phyloP scores from a whole-genome alignment of 108 stramenopile genomes.

The Skeletonema grethae region DNA sequence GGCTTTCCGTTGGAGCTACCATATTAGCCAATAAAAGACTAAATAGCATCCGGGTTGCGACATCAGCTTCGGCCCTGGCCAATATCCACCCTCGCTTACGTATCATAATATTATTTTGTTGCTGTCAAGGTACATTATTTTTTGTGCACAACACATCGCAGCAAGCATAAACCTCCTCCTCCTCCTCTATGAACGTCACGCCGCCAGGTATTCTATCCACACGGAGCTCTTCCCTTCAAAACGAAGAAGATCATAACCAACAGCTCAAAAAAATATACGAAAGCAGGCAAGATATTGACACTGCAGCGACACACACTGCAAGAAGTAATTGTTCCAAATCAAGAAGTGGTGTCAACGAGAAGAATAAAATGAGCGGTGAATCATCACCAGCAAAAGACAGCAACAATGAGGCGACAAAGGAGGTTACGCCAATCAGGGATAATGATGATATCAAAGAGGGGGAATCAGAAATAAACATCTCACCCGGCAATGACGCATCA shows the following conservation, averaged over 20 bases:
- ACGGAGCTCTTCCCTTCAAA: neutral
- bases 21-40: no score
- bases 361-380: neutral
- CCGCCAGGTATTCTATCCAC: constrained; percentile 1
- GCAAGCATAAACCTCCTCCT: neutral
- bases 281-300: neutral
- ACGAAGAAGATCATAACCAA: neutral
- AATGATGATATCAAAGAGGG: constrained; percentile 1
- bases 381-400: neutral
- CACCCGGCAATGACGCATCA: neutral
- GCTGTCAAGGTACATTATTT: neutral
- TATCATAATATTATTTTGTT: no score
- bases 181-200: constrained; percentile 1
- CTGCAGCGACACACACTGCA: neutral
- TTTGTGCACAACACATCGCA: neutral
- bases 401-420: neutral
- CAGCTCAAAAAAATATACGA: neutral
- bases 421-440: neutral
- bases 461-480: neutral
- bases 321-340: neutral
- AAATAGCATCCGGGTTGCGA: no score
- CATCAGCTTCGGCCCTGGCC: no score
- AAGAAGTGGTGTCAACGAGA: neutral
- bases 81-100: no score
- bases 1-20: neutral